Conservation (phyloP, 768 basidiomycete species). For the Tephrocybe sp. region DNA sequence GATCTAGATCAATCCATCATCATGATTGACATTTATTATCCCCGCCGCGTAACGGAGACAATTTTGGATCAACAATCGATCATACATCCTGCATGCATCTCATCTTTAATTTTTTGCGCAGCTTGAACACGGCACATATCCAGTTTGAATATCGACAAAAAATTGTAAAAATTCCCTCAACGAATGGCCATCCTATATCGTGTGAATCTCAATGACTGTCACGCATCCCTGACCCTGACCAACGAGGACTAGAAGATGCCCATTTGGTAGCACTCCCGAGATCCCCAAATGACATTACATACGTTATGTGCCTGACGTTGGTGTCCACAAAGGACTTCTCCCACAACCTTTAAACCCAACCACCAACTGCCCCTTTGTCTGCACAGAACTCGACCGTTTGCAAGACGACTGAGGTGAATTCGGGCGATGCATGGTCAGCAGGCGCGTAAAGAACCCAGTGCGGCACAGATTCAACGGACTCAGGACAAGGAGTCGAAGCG, state of each 20-base stretch:
- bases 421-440: constrained; percentile 5
- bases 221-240: not conserved
- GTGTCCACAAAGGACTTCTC: not conserved
- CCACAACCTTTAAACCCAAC: not conserved
- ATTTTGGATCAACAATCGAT: too few species aligned
- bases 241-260: constrained; percentile 1
- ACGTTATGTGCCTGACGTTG: constrained; percentile 2
- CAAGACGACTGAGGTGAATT: not conserved
- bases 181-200: too few species aligned
- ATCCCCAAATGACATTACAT: constrained; percentile 3
- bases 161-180: too few species aligned
- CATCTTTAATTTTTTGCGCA: too few species aligned
- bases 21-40: too few species aligned
- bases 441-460: constrained; percentile 3
- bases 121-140: too few species aligned
- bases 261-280: not conserved
- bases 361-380: not conserved
- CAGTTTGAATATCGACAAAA: too few species aligned
- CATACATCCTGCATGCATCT: too few species aligned
- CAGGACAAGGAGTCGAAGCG: constrained; percentile 70
- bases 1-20: too few species aligned
- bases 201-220: too few species aligned
- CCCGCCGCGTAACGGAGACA: too few species aligned
- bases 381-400: not conserved
- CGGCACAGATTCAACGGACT: constrained; percentile 35